phyloP scores from a whole-genome alignment of 192 early-diverging fungal genomes.

The Coemansia sp. region DNA sequence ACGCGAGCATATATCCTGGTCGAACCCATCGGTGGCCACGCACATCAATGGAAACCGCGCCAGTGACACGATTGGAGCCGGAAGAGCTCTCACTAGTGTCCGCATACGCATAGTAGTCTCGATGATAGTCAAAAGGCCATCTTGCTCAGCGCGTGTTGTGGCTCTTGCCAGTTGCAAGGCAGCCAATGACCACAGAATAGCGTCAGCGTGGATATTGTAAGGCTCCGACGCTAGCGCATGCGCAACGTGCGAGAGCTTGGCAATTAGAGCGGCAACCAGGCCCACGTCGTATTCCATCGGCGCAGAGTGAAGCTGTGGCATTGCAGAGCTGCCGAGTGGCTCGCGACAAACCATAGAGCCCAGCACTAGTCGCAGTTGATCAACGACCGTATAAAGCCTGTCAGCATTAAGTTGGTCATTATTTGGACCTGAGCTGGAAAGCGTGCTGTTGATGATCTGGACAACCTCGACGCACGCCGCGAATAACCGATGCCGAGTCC shows the following conservation, averaged over 20 bases:
- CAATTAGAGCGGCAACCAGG: background rate
- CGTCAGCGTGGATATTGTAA: background rate
- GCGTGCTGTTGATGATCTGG: background rate
- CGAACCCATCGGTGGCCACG: conserved; percentile 17
- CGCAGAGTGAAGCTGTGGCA: background rate
- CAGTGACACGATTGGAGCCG: background rate
- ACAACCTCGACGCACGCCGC: conserved; percentile 10
- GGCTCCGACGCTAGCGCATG: background rate
- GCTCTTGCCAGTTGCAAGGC: conserved; percentile 5
- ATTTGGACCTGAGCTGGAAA: background rate
- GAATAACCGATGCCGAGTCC: conserved; percentile 8
- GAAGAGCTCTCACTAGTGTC: background rate
- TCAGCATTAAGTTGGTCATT: background rate
- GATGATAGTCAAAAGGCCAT: conserved; percentile 1
- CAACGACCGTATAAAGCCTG: conserved; percentile 1
- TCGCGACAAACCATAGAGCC: conserved; percentile 15
- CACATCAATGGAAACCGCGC: conserved; percentile 22
- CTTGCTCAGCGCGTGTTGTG: conserved; percentile 7
- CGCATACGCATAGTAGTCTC: background rate
- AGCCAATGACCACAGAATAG: conserved; percentile 8
- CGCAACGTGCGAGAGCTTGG: background rate
- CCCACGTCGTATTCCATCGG: background rate
- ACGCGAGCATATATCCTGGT: conserved; percentile 7
- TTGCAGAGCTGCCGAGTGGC: background rate
- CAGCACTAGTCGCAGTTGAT: conserved; percentile 13